Evolutionary conservation across 108 stramenopile genomes (phyloP).

Genomic region (Fragilaria crotonensis): DNA sequence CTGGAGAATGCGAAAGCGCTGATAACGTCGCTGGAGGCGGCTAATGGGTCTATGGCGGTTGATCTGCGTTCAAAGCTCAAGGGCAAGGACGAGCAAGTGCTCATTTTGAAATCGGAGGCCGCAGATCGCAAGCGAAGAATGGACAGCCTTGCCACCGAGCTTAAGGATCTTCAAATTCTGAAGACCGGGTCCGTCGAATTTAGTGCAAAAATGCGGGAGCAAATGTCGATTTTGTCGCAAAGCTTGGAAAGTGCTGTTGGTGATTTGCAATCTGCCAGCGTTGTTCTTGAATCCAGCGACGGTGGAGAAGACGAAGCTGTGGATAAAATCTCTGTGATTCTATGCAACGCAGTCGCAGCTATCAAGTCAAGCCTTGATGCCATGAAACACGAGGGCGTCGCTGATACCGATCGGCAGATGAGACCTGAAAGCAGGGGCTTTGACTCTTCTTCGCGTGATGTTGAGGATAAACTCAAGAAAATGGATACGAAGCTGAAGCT

Average conservation of each 20-base stretch:
- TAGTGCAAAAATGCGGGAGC: background rate
- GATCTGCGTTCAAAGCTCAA: slow-evolving; percentile 41
- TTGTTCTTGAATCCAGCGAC: slow-evolving; percentile 20
- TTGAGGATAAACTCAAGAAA: slow-evolving; percentile 16
- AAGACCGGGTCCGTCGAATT: background rate
- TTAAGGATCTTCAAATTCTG: slow-evolving; percentile 35
- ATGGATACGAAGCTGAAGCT: slow-evolving; percentile 21
- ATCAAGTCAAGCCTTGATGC: slow-evolving; percentile 9
- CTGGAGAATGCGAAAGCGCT: slow-evolving; percentile 56
- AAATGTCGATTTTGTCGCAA: slow-evolving; percentile 17
- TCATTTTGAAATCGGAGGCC: slow-evolving; percentile 16
- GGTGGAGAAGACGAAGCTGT: slow-evolving; percentile 17
- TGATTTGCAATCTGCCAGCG: slow-evolving; percentile 27
- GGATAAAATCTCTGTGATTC: slow-evolving; percentile 29
- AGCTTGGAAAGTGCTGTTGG: slow-evolving; percentile 20
- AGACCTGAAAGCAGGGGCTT: background rate
- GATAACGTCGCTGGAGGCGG: slow-evolving; percentile 47
- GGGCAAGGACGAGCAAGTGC: slow-evolving; percentile 36
- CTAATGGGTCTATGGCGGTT: slow-evolving; percentile 35
- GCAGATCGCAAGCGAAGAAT: slow-evolving; percentile 24
- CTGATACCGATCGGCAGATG: background rate
- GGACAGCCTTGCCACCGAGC: slow-evolving; percentile 39
- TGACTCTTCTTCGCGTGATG: background rate
- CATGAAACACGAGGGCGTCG: background rate
- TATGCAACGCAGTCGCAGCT: slow-evolving; percentile 17